A percentile compares a stretch with the other conserved stretches of the same genome.
These are phyloP conservation scores for Pichia sp. DNA, from an alignment of 1,139 yeast genomes.

Conservation along the genomic window DNA sequence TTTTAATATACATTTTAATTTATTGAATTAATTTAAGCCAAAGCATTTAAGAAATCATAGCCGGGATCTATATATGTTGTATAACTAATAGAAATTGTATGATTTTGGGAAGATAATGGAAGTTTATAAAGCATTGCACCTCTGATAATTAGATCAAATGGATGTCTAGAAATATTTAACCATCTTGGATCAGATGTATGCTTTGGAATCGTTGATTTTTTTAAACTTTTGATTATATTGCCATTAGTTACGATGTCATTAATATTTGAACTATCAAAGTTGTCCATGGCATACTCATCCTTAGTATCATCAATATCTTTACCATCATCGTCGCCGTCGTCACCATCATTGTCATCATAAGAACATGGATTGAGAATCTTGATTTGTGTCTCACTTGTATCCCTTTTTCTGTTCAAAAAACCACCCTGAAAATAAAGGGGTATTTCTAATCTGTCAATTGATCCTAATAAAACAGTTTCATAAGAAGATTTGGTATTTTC, in stretches of 20 bases:
- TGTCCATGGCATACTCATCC: slow-evolving; percentile 6
- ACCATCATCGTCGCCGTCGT: slow-evolving; percentile 14
- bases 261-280: no score
- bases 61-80: slow-evolving; percentile 53
- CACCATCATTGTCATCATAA: slow-evolving; percentile 18
- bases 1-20: background rate
- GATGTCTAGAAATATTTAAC: slow-evolving; percentile 70
- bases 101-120: slow-evolving; percentile 52
- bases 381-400: slow-evolving; percentile 56
- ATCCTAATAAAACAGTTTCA: slow-evolving; percentile 75
- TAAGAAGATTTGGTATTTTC: slow-evolving; percentile 19
- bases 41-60: background rate
- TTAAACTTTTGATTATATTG: no score
- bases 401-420: slow-evolving; percentile 55
- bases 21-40: no score
- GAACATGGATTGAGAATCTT: slow-evolving; percentile 70
- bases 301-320: slow-evolving; percentile 13
- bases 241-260: no score
- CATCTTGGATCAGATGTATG: slow-evolving; percentile 45
- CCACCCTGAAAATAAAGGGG: slow-evolving; percentile 76
- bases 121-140: slow-evolving; percentile 77
- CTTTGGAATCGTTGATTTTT: no score
- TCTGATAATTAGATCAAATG: slow-evolving; percentile 78
- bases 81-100: slow-evolving; percentile 59
- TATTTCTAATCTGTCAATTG: slow-evolving; percentile 58